Evolutionary conservation across 2,329 filamentous ascomycete genomes (phyloP).

Genomic region (Verticillium alfalfae): DNA sequence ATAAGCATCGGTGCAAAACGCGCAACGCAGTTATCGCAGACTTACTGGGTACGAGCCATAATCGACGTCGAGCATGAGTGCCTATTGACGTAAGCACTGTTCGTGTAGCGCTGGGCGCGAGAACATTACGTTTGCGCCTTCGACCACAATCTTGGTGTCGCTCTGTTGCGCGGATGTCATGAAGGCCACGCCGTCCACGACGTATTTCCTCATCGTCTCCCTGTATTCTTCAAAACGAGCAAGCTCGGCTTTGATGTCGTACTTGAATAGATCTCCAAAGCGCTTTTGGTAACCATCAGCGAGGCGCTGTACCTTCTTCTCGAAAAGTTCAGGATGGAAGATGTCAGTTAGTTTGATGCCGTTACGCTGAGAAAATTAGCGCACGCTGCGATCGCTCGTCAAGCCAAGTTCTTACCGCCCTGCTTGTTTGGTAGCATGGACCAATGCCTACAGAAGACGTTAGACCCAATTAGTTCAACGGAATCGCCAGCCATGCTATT

Average conservation of each 20-base stretch:
- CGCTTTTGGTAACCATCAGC: conserved; percentile 60
- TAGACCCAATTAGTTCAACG: conserved; percentile 15
- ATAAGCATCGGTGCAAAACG: conserved; percentile 6
- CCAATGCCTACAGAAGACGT: conserved; percentile 29
- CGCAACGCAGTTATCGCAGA: conserved; percentile 9
- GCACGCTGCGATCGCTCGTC: conserved; percentile 12
- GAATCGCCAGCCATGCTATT: conserved; percentile 9
- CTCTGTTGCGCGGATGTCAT: conserved; percentile 55
- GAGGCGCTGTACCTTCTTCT: conserved; percentile 57
- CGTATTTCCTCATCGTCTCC: conserved; percentile 39
- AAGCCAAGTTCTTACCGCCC: conserved; percentile 16
- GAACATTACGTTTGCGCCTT: conserved; percentile 50
- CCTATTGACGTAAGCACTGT: conserved; percentile 53
- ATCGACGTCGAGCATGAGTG: conserved; percentile 55
- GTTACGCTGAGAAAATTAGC: conserved; percentile 34
- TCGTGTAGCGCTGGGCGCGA: conserved; percentile 5
- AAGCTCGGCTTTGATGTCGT: conserved; percentile 65
- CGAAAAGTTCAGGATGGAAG: conserved; percentile 61
- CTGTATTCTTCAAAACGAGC: conserved; percentile 30
- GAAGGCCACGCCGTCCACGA: conserved; percentile 56
- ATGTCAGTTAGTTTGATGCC: conserved; percentile 64
- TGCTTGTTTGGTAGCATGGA: conserved; percentile 24
- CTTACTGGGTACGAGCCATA: conserved; percentile 32
- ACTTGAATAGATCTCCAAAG: conserved; percentile 60
- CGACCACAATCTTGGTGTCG: conserved; percentile 57